These are phyloP conservation scores for Saturnispora dispora DNA, from an alignment of 805 yeast species.

Conservation along the genomic window DNA sequence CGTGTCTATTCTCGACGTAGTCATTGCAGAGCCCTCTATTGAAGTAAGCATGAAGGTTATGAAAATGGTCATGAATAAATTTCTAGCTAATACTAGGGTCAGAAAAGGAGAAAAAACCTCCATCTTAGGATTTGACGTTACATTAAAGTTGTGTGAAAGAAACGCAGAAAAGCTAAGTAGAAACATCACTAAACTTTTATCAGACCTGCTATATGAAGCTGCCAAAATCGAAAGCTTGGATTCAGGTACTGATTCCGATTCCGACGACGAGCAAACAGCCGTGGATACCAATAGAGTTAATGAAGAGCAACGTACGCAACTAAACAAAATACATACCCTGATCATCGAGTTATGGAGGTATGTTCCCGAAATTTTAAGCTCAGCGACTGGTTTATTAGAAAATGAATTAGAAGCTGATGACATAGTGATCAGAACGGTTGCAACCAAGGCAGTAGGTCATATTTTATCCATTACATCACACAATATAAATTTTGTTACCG, in stretches of 20 bases:
- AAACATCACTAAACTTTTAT: slow-evolving; percentile 66
- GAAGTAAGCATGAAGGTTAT: slow-evolving; percentile 52
- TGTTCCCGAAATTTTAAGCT: slow-evolving; percentile 63
- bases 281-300: background rate
- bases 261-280: slow-evolving; percentile 5
- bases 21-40: slow-evolving; percentile 57
- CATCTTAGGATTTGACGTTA: slow-evolving; percentile 56
- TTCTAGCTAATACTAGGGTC: slow-evolving; percentile 31
- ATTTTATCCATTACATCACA: slow-evolving; percentile 44
- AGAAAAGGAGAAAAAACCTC: slow-evolving; percentile 16
- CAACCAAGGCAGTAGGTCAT: slow-evolving; percentile 65
- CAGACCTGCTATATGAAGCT: slow-evolving; percentile 60
- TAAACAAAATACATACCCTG: slow-evolving; percentile 54
- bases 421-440: slow-evolving; percentile 49
- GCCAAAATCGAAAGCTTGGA: slow-evolving; percentile 20
- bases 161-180: slow-evolving; percentile 70
- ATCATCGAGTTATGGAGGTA: slow-evolving; percentile 64
- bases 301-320: slow-evolving; percentile 27
- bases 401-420: slow-evolving; percentile 73
- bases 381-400: slow-evolving; percentile 71
- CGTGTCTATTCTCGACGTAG: slow-evolving; percentile 64
- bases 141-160: slow-evolving; percentile 56
- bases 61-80: slow-evolving; percentile 56
- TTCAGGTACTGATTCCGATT: slow-evolving; percentile 1
- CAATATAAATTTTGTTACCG: slow-evolving; percentile 46